A percentile compares a stretch with the other conserved stretches of the same genome.
Conservation (phyloP, 768 basidiomycete species). For the Rhizopogon vulgaris region DNA sequence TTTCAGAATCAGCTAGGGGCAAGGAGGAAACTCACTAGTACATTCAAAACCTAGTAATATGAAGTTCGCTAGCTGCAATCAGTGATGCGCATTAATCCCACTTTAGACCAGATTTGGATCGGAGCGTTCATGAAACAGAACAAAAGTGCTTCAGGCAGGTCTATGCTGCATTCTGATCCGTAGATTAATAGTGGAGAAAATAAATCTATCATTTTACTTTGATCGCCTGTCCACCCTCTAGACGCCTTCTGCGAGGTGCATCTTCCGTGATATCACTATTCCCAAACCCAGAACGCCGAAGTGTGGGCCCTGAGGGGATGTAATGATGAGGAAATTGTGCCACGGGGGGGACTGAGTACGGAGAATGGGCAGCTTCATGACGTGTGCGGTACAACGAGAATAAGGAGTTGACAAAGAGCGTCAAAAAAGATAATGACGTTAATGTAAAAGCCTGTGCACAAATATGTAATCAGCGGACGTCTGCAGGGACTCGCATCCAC, state of each 20-base stretch:
- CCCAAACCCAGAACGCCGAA: constrained; percentile 38
- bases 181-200: constrained; percentile 13
- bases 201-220: constrained; percentile 43
- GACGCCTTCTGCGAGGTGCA: constrained; percentile 45
- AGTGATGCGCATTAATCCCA: not conserved
- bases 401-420: constrained; percentile 75
- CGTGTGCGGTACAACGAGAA: constrained; percentile 72
- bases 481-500: constrained; percentile 20
- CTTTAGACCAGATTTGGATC: constrained; percentile 5
- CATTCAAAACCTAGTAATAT: not conserved
- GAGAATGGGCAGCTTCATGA: constrained; percentile 41
- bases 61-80: not conserved
- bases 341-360: constrained; percentile 34
- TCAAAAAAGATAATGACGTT: constrained; percentile 70
- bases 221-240: constrained; percentile 48
- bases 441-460: constrained; percentile 57
- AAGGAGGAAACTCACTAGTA: constrained; percentile 1
- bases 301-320: constrained; percentile 44
- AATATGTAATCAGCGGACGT: not conserved
- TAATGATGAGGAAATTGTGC: constrained; percentile 43
- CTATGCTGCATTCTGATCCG: constrained; percentile 14
- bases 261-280: constrained; percentile 28
- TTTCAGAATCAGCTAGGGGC: not conserved
- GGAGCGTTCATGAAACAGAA: constrained; percentile 11
- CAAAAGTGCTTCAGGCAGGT: constrained; percentile 16